Percentiles rank a stretch among this genome's conserved stretches.
phyloP scores from a whole-genome alignment of 2,329 filamentous ascomycete genomes.

The Arthrobotrys musiformis region DNA sequence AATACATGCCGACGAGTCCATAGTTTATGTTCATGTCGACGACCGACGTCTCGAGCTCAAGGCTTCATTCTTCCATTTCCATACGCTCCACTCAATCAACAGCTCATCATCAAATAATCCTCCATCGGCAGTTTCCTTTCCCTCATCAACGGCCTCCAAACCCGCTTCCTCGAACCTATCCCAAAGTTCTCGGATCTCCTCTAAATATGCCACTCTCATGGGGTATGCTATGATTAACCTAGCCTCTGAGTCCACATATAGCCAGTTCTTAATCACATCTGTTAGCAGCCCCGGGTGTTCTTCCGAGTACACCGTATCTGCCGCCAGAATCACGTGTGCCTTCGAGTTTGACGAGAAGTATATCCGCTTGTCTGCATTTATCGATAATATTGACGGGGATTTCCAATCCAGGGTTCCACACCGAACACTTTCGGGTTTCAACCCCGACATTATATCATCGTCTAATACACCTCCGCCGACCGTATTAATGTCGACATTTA shows the following conservation, averaged over 20 bases:
- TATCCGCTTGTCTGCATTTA: conserved; percentile 23
- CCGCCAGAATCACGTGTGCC: conserved; percentile 63
- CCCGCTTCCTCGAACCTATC: conserved; percentile 62
- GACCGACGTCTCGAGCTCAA: neutral
- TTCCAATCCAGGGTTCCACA: conserved; percentile 63
- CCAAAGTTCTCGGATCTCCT: conserved; percentile 64
- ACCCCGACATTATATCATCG: neutral
- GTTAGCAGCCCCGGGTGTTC: conserved; percentile 63
- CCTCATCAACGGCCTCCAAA: conserved; percentile 62
- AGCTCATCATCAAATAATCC: conserved; percentile 62
- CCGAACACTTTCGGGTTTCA: conserved; percentile 24
- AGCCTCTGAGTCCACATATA: conserved; percentile 59
- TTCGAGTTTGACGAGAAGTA: conserved; percentile 57
- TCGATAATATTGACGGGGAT: conserved; percentile 58
- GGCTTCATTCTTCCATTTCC: conserved; percentile 61
- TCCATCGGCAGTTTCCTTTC: conserved; percentile 59
- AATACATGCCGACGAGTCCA: too few relatives aligned
- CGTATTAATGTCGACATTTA: conserved; percentile 61
- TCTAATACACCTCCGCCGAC: neutral
- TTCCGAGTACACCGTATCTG: conserved; percentile 64
- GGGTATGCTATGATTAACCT: conserved; percentile 63
- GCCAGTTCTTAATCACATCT: conserved; percentile 62
- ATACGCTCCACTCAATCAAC: conserved; percentile 62
- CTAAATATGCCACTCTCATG: conserved; percentile 64
- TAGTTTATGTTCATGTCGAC: neutral